phyloP scores from a whole-genome alignment of 2,329 filamentous ascomycete genomes.

The Cercospora sp. region DNA sequence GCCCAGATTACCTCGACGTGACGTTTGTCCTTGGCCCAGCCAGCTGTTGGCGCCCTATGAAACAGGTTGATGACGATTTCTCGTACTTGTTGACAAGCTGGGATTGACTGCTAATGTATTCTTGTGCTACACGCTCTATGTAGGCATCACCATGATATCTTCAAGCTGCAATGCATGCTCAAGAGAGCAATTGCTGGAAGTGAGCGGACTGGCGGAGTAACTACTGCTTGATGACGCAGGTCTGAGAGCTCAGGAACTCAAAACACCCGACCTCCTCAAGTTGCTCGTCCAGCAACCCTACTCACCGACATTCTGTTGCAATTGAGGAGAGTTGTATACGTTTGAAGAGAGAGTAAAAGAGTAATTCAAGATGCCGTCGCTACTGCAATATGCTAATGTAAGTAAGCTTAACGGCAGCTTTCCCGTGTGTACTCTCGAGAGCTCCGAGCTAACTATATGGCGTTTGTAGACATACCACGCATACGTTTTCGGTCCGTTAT shows the following conservation, averaged over 20 bases:
- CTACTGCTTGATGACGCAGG: slow-evolving; percentile 5
- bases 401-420: neutral
- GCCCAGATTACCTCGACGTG: neutral
- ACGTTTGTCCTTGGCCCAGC: neutral
- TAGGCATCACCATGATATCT: slow-evolving; percentile 1
- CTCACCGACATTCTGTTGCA: neutral
- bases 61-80: neutral
- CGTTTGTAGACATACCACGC: slow-evolving; percentile 32
- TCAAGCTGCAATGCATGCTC: neutral
- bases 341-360: neutral
- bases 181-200: neutral
- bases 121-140: neutral
- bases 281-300: neutral
- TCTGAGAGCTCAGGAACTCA: neutral
- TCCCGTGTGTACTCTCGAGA: neutral
- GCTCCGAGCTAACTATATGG: neutral
- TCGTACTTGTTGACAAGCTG: neutral
- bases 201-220: neutral
- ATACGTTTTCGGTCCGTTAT: slow-evolving; percentile 30
- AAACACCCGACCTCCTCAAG: neutral
- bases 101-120: neutral
- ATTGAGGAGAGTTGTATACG: neutral
- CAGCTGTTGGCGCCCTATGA: neutral
- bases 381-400: neutral
- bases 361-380: neutral